A percentile compares a stretch with the other conserved stretches of the same genome.
These are phyloP conservation scores for Gossypium gossypioides DNA, from an alignment of 441 rosid genomes.

Conservation along the genomic window DNA sequence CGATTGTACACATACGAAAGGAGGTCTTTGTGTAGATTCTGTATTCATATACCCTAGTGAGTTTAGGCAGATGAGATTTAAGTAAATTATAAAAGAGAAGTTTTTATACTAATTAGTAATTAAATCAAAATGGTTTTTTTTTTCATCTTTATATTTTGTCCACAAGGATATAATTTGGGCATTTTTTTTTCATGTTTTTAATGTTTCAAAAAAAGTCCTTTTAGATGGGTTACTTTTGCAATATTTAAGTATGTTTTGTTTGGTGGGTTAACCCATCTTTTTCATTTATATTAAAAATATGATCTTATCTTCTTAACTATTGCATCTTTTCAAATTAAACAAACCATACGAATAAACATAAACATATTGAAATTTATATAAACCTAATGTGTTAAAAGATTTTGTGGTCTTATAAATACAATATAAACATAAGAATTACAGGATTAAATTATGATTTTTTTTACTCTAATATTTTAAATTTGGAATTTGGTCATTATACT, in stretches of 20 bases:
- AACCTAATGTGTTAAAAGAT: too few relatives aligned
- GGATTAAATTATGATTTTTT: too few relatives aligned
- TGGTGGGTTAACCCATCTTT: neutral
- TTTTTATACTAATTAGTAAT: too few relatives aligned
- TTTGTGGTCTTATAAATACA: too few relatives aligned
- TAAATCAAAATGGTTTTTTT: neutral
- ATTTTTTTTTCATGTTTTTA: neutral
- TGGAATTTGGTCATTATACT: too few relatives aligned
- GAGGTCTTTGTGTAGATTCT: slow-evolving; percentile 49
- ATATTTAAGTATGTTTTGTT: neutral
- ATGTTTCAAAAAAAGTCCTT: neutral
- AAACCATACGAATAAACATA: too few relatives aligned
- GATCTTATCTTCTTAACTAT: too few relatives aligned
- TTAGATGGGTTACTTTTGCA: neutral
- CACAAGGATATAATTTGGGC: neutral
- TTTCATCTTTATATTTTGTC: neutral
- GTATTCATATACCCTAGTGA: slow-evolving; percentile 35
- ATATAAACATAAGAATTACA: too few relatives aligned
- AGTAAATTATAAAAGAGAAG: neutral
- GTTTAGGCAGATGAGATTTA: slow-evolving; percentile 13
- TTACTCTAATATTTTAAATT: too few relatives aligned
- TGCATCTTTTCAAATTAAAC: too few relatives aligned
- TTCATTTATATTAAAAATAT: neutral
- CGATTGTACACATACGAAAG: slow-evolving; percentile 82
- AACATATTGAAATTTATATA: too few relatives aligned